A percentile compares a stretch with the other conserved stretches of the same genome.
Conservation (phyloP, 2,329 filamentous ascomycete species). For the Aureobasidium lini region DNA sequence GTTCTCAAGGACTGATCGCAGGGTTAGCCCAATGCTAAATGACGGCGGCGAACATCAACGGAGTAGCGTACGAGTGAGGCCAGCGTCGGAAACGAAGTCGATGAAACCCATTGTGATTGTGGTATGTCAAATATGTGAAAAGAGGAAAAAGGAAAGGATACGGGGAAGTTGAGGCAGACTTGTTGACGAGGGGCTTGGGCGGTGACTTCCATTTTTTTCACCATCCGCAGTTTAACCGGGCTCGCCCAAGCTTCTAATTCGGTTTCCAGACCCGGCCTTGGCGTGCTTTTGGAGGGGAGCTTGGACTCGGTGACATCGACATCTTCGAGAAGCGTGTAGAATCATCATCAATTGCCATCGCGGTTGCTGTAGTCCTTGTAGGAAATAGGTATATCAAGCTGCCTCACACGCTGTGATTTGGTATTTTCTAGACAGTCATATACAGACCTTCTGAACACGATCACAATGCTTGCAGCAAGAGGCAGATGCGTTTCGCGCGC, state of each 20-base stretch:
- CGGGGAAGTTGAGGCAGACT: conserved; percentile 10
- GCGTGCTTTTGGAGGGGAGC: background rate
- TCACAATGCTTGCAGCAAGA: conserved; percentile 13
- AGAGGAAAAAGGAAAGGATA: conserved; percentile 11
- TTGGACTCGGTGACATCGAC: conserved; percentile 7
- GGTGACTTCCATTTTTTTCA: background rate
- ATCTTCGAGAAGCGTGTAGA: conserved; percentile 11
- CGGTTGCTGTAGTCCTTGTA: background rate
- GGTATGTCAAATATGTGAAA: conserved; percentile 9
- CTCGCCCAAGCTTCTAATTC: background rate
- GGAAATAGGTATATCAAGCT: conserved; percentile 10
- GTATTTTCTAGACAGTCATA: background rate
- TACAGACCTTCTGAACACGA: background rate
- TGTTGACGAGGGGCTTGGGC: conserved; percentile 9
- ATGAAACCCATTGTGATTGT: conserved; percentile 57
- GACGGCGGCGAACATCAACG: conserved; percentile 17
- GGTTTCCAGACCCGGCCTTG: background rate
- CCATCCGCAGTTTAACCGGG: background rate
- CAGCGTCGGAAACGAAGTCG: conserved; percentile 59
- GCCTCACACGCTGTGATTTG: background rate
- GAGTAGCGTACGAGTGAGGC: conserved; percentile 51
- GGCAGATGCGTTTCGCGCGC: conserved; percentile 4
- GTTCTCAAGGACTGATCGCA: conserved; percentile 55
- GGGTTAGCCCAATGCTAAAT: conserved; percentile 12
- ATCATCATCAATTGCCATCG: conserved; percentile 7